Percentiles rank a stretch among this genome's conserved stretches.
These are phyloP conservation scores for Sporothrix euskadiensis DNA, from an alignment of 2,329 filamentous ascomycete species.

Conservation along the genomic window DNA sequence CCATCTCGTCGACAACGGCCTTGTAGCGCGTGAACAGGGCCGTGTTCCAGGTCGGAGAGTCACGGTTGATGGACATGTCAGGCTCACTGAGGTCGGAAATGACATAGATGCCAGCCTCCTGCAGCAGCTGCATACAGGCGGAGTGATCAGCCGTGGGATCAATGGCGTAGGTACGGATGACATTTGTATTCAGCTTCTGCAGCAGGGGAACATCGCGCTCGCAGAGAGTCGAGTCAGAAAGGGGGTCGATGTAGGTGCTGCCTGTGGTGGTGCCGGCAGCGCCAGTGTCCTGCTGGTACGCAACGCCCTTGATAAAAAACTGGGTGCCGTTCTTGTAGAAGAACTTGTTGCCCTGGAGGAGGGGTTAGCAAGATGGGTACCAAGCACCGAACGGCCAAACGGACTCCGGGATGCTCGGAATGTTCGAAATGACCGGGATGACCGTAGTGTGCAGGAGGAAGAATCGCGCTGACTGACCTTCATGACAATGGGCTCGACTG, in stretches of 20 bases:
- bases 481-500: conserved; percentile 62
- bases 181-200: conserved; percentile 78
- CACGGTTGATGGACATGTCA: conserved; percentile 78
- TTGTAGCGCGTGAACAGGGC: conserved; percentile 80
- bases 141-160: conserved; percentile 77
- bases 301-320: conserved; percentile 85
- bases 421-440: too few relatives aligned
- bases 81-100: conserved; percentile 89
- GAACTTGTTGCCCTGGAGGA: conserved; percentile 54
- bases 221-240: conserved; percentile 71
- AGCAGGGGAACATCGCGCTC: conserved; percentile 84
- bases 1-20: conserved; percentile 75
- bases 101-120: conserved; percentile 89
- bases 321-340: conserved; percentile 75
- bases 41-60: conserved; percentile 75
- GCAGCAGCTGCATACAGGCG: conserved; percentile 79
- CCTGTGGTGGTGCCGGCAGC: conserved; percentile 54
- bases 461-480: conserved; percentile 54
- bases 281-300: conserved; percentile 82
- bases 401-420: background rate
- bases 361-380: background rate
- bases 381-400: conserved; percentile 5
- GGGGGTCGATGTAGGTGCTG: conserved; percentile 74
- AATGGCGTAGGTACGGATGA: conserved; percentile 92
- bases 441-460: background rate